These are phyloP conservation scores for Blastobotrys aristatus DNA, from an alignment of 1,139 yeast genomes.

Conservation along the genomic window DNA sequence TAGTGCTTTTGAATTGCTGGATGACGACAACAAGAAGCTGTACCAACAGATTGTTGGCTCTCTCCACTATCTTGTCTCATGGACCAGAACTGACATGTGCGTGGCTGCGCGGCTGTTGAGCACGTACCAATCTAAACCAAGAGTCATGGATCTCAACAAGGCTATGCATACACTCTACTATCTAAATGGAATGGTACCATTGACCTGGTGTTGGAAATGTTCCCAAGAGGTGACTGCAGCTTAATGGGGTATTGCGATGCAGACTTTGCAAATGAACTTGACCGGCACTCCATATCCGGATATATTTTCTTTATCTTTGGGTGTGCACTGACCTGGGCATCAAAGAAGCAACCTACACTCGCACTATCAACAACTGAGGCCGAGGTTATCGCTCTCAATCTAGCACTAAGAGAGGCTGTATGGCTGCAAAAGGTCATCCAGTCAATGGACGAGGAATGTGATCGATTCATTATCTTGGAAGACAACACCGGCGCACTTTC, in stretches of 20 bases:
- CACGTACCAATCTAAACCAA: background rate
- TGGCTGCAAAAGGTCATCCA: slow-evolving; percentile 1
- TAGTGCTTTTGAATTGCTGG: slow-evolving; percentile 6
- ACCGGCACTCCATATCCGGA: slow-evolving; percentile 19
- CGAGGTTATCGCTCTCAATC: too few species aligned
- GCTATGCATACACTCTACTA: too few species aligned
- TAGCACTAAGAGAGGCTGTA: slow-evolving; percentile 3
- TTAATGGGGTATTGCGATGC: background rate
- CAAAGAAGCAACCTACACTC: slow-evolving; percentile 17
- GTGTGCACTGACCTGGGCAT: too few species aligned
- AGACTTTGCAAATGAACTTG: background rate
- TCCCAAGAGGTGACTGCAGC: too few species aligned
- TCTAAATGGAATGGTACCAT: background rate
- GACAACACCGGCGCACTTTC: background rate
- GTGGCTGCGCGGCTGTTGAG: too few species aligned
- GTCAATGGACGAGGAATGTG: background rate
- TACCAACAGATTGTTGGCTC: too few species aligned
- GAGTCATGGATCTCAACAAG: background rate
- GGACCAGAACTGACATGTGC: too few species aligned
- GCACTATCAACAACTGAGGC: too few species aligned
- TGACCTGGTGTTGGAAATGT: slow-evolving; percentile 8
- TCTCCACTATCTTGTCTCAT: too few species aligned
- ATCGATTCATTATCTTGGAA: background rate
- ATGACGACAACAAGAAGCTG: background rate
- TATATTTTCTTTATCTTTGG: slow-evolving; percentile 14